Evolutionary conservation across 345 rosid genomes (phyloP), one percentile per base, ranked within the genome.

Genomic region (Sisymbrium irio): DNA sequence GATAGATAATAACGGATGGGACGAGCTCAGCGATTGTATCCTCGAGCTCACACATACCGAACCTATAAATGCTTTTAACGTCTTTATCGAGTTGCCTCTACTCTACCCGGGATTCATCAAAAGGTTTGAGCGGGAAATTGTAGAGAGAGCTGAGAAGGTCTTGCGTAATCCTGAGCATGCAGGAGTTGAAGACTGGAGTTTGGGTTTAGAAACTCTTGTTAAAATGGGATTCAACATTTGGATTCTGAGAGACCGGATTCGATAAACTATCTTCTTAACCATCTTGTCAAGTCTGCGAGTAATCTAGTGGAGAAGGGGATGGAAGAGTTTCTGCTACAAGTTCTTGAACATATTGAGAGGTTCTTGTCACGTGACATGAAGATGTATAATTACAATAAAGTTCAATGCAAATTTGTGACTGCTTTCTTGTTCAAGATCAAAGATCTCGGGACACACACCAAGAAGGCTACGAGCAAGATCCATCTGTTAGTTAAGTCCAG

Each of bases 11-110:
- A 5, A 3, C 0, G 61, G 45, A n/a, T 75, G 73, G 73, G 67
- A 58, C 19, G 78, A 75, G 73, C 53, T 75, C 8, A 33, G 73
- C 11, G 78, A 66, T 3, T 59, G 54, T 32, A 58, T 75, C 42
- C 9, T 27, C 73, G 12, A 19, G 11, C 41, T 75, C 3, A 35
- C 30, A 0, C 5, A 3, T 3, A 12, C 0, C 30, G 18, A 58
- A 1, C 69, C 69, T 5, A 8, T 3, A 0, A 30, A 18, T 45
- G 76, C 69, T 30, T 62, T 72, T 8, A 5, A 67, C 2, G 0
- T 67, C 50, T 75, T 67, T 20, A 9, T n/a, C 7, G 28, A 67
- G 3, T 39, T 75, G 36, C 78, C 73, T 3, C 49, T 15, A 11
- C 7, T 36, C 28, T 67, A 19, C 42, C 62, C 12, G 0, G 0